Evolutionary conservation across 2,329 filamentous ascomycete genomes (phyloP), one percentile per base, ranked within the genome.

Genomic region (Colletotrichum brevisporum): DNA sequence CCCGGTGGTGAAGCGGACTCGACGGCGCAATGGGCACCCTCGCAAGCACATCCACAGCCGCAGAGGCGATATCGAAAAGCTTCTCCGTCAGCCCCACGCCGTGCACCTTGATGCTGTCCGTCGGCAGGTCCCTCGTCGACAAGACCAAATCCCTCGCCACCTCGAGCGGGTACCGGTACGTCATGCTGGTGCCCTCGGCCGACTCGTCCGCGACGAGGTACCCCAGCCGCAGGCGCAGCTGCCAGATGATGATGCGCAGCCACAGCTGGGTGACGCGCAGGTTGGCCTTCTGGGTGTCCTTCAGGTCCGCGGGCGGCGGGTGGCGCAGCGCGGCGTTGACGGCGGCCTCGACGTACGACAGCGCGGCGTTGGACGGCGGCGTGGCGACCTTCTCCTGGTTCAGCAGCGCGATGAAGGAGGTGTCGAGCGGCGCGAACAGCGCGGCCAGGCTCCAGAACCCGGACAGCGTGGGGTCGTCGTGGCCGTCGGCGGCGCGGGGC

Each of bases 61-160:
- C 79, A 0, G 80, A 84, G 0, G 82, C 82, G 27, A 85, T 78
- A 43, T 84, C 83, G 48, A 83, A 84, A 0, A 85, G 70, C 69
- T 85, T 85, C 64, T 85, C 83, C 0, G 83, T 84, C n/a, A 85
- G 70, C 0, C 83, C 83, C 10, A 82, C 81, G 0, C 83, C 83
- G 12, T 85, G 83, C 0, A 85, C 78, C 21, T 75, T 78, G 62
- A 85, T 79, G 52, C 79, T 81, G 16, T 77, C 76, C 1, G 83
- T 71, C 0, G 80, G 75, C 0, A 84, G 73, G 27, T 82, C 79
- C 2, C 79, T 72, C 0, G 80, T 83, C 1, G 80, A 82, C 0
- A 82, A 63, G 2, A 77, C 78, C 6, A 83, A 73, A 2, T 83
- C 80, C 55, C 78, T 81, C 12, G 80, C 82, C 6, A 84, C 76